These are phyloP conservation scores for Phascolomyces articulosus DNA, from an alignment of 371 early-diverging fungal genomes.

Conservation along the genomic window DNA sequence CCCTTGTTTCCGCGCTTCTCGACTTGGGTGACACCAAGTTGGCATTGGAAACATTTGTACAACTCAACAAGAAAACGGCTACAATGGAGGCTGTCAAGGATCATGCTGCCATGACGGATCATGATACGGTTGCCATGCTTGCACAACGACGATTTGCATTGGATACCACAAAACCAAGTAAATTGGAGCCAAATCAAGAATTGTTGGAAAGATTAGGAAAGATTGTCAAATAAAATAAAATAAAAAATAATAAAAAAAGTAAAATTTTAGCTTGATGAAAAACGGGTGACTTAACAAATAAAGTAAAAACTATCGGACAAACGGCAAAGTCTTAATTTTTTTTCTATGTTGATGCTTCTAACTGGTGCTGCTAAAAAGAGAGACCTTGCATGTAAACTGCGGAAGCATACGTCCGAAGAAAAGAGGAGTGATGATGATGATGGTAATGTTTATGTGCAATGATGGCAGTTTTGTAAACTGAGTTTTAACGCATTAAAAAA, in stretches of 20 bases:
- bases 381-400: neutral
- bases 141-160: slow-evolving; percentile 17
- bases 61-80: slow-evolving; percentile 19
- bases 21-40: slow-evolving; percentile 53
- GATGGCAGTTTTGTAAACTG: neutral
- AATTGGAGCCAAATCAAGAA: slow-evolving; percentile 28
- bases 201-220: slow-evolving; percentile 32
- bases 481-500: neutral
- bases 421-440: too few species aligned
- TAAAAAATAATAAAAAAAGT: neutral
- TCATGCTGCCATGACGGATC: neutral
- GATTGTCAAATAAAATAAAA: slow-evolving; percentile 4
- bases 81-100: neutral
- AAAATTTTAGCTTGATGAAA: neutral
- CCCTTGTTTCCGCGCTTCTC: slow-evolving; percentile 58
- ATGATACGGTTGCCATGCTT: slow-evolving; percentile 21
- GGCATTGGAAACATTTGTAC: slow-evolving; percentile 50
- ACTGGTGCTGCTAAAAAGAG: neutral
- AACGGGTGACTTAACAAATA: neutral
- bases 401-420: neutral
- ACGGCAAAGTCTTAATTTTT: neutral
- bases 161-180: slow-evolving; percentile 13
- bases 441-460: too few species aligned
- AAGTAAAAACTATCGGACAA: slow-evolving; percentile 1
- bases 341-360: neutral